Conservation (phyloP, 805 yeast genomes). For the Komagataella ulmi region DNA sequence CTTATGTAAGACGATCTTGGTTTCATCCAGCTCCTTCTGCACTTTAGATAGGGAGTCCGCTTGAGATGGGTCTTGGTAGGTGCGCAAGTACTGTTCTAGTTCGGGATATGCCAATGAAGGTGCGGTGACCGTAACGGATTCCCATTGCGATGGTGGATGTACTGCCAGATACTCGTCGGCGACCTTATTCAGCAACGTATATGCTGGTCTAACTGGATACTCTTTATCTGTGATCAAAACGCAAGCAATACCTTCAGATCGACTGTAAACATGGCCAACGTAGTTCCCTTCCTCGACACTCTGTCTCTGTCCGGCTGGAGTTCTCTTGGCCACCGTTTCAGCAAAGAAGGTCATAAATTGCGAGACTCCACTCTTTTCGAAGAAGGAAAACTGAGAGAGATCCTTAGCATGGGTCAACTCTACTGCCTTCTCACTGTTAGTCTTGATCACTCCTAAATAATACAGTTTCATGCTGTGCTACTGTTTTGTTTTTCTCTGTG, state of each 20-base stretch:
- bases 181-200: slow-evolving; percentile 79
- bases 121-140: slow-evolving; percentile 27
- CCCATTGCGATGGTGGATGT: slow-evolving; percentile 70
- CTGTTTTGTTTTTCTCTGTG: not conserved
- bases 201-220: slow-evolving; percentile 94
- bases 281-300: slow-evolving; percentile 86
- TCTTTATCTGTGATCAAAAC: slow-evolving; percentile 89
- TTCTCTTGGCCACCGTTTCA: slow-evolving; percentile 81
- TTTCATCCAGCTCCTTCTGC: slow-evolving; percentile 95
- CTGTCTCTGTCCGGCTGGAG: slow-evolving; percentile 84
- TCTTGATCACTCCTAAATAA: slow-evolving; percentile 78
- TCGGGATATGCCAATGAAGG: slow-evolving; percentile 38
- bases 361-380: slow-evolving; percentile 68
- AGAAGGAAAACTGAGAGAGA: slow-evolving; percentile 75
- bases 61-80: slow-evolving; percentile 93
- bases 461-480: slow-evolving; percentile 61
- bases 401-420: slow-evolving; percentile 77
- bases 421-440: slow-evolving; percentile 46
- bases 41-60: slow-evolving; percentile 96
- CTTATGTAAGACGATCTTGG: slow-evolving; percentile 90
- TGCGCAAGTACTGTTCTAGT: slow-evolving; percentile 56
- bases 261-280: slow-evolving; percentile 82
- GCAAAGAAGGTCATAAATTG: slow-evolving; percentile 94
- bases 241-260: slow-evolving; percentile 85
- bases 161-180: slow-evolving; percentile 81